A percentile compares a stretch with the other conserved stretches of the same genome.
phyloP scores from a whole-genome alignment of 192 early-diverging fungal species.

The Tieghemiomyces parasiticus region DNA sequence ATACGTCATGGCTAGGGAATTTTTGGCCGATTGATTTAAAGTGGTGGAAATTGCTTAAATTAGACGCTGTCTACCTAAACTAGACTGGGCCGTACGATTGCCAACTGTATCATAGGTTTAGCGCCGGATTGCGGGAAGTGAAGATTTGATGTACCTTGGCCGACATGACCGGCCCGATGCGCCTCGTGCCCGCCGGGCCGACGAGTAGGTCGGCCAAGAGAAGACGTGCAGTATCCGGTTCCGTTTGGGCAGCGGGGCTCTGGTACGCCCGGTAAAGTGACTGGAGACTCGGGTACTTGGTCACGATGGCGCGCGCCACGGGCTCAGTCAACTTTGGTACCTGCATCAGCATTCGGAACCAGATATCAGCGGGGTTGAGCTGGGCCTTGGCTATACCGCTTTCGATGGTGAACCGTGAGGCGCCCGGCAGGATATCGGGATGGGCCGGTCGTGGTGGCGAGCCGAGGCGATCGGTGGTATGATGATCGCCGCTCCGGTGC shows the following conservation, averaged over 20 bases:
- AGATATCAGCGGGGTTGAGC: neutral
- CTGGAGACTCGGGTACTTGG: conserved; percentile 6
- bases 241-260: neutral
- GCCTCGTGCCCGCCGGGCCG: neutral
- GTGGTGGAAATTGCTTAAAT: too few relatives aligned
- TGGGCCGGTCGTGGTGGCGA: neutral
- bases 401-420: conserved; percentile 1
- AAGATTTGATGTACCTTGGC: conserved; percentile 3
- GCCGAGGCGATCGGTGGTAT: neutral
- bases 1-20: too few relatives aligned
- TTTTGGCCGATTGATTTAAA: too few relatives aligned
- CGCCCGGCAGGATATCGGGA: neutral
- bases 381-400: conserved; percentile 5
- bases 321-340: neutral
- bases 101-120: neutral
- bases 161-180: conserved; percentile 1
- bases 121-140: neutral
- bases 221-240: neutral
- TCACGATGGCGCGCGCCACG: conserved; percentile 1
- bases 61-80: too few relatives aligned
- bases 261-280: conserved; percentile 6
- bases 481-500: neutral
- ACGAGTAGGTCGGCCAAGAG: neutral
- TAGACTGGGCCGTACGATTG: too few relatives aligned
- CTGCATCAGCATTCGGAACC: conserved; percentile 5